These are phyloP conservation scores for Raffaelea albimanens DNA, from an alignment of 2,329 filamentous ascomycete species.

Conservation along the genomic window DNA sequence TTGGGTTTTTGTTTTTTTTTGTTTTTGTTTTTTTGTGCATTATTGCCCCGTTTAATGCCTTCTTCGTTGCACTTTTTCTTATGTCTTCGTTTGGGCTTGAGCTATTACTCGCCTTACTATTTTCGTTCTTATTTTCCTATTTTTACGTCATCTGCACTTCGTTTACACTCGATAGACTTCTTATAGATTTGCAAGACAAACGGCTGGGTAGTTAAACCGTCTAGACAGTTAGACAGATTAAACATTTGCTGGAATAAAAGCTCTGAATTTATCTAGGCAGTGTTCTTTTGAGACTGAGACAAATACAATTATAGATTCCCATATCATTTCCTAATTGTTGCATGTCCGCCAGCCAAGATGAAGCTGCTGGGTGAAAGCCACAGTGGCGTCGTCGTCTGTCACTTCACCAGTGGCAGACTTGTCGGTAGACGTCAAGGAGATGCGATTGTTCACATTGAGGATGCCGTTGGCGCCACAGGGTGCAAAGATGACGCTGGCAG, in stretches of 20 bases:
- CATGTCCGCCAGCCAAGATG: slow-evolving; percentile 28
- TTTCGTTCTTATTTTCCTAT: neutral
- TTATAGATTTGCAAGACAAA: too few relatives aligned
- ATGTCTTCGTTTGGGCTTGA: too few relatives aligned
- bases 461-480: slow-evolving; percentile 35
- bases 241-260: too few relatives aligned
- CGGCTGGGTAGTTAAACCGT: too few relatives aligned
- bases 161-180: too few relatives aligned
- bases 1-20: neutral
- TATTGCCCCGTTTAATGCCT: too few relatives aligned
- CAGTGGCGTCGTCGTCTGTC: slow-evolving; percentile 34
- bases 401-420: slow-evolving; percentile 27
- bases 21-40: neutral
- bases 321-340: too few relatives aligned
- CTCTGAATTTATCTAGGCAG: too few relatives aligned
- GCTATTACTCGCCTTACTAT: neutral
- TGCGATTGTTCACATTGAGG: slow-evolving; percentile 38
- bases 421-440: slow-evolving; percentile 29
- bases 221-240: too few relatives aligned
- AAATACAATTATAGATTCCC: too few relatives aligned
- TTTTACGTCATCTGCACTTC: too few relatives aligned
- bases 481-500: slow-evolving; percentile 33
- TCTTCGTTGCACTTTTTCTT: neutral
- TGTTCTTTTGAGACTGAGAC: too few relatives aligned
- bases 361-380: slow-evolving; percentile 33